Percentiles rank a stretch among this genome's conserved stretches.
These are phyloP conservation scores for Zygosaccharomyces pseudorouxii DNA, from an alignment of 805 yeast genomes.

Conservation along the genomic window DNA sequence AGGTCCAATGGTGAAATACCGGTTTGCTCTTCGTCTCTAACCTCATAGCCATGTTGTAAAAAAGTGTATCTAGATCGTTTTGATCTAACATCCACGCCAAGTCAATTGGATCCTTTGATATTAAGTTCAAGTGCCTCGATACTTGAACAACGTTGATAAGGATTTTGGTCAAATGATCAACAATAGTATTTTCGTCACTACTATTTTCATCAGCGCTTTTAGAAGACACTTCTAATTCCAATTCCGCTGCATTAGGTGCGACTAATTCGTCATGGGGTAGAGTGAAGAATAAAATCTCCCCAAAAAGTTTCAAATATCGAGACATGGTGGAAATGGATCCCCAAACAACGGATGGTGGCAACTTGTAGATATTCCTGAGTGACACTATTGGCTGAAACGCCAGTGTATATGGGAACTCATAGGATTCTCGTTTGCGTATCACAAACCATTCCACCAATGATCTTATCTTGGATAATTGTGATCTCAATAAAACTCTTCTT, in stretches of 20 bases:
- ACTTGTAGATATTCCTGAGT: conserved; percentile 17
- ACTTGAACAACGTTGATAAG: conserved; percentile 18
- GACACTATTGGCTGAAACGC: conserved; percentile 28
- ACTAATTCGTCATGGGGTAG: conserved; percentile 14
- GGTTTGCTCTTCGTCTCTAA: conserved; percentile 15
- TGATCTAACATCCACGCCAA: conserved; percentile 20
- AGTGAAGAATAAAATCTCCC: conserved; percentile 13
- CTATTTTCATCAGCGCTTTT: conserved; percentile 2
- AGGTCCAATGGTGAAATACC: conserved; percentile 16
- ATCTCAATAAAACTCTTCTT: conserved; percentile 11
- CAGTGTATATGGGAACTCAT: conserved; percentile 24
- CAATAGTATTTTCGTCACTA: conserved; percentile 9
- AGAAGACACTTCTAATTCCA: conserved; percentile 1
- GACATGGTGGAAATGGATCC: conserved; percentile 23
- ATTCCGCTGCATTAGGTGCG: conserved; percentile 5
- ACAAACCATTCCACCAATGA: conserved; percentile 22
- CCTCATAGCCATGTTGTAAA: conserved; percentile 19
- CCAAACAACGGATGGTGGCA: conserved; percentile 21
- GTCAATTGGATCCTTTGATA: conserved; percentile 20
- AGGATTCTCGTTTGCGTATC: conserved; percentile 20
- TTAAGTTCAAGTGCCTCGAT: conserved; percentile 13
- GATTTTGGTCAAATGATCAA: conserved; percentile 18
- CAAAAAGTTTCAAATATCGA: conserved; percentile 17
- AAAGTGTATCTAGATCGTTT: conserved; percentile 29
- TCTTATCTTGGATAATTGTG: conserved; percentile 12